Evolutionary conservation across 768 basidiomycete genomes (phyloP), one percentile per base, ranked within the genome.

Genomic region (Suillus subaureus): DNA sequence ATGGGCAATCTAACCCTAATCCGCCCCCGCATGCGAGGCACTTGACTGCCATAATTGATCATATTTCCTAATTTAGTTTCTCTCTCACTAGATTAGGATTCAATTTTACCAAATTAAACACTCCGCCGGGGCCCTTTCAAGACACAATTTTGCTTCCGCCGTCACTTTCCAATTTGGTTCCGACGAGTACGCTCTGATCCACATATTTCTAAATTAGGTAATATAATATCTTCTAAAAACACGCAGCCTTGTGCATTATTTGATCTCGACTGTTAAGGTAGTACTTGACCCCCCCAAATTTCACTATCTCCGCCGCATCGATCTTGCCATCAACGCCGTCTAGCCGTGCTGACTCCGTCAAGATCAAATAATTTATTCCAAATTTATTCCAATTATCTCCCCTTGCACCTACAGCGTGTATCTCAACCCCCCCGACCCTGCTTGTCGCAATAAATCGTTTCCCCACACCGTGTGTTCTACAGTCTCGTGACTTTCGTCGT

Each of bases 1-100:
- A 55, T 55, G 54, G 21, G 54, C 31, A 55, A 55, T 55, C 54
- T 55, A 55, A 55, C 54, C 54, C 54, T 55, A 55, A 55, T 55
- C 31, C 54, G 54, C 54, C 54, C 54, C 54, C 54, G 21, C 54
- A 55, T 55, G 54, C 54, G 54, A 55, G 54, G 54, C 21, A 55
- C 54, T 55, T 11, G 9, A 55, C 54, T 55, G 12, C 54, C 54
- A 55, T 33, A 55, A 35, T 7, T 11, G 54, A 55, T 55, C 9
- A 55, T 35, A 35, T 35, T 35, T 55, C 54, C 54, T 35, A 33
- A 33, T 55, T n/a, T 35, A 33, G 54, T 1, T n/a, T n/a, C 11
- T 55, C 28, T 33, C n/a, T 33, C 54, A 31, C 52, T 55, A 7
- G 28, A 52, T 52, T 52, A 18, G 52, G 26, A 54, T 54, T 55